These are phyloP conservation scores for Angophora floribunda DNA, from an alignment of 345 rosid species.

Conservation along the genomic window DNA sequence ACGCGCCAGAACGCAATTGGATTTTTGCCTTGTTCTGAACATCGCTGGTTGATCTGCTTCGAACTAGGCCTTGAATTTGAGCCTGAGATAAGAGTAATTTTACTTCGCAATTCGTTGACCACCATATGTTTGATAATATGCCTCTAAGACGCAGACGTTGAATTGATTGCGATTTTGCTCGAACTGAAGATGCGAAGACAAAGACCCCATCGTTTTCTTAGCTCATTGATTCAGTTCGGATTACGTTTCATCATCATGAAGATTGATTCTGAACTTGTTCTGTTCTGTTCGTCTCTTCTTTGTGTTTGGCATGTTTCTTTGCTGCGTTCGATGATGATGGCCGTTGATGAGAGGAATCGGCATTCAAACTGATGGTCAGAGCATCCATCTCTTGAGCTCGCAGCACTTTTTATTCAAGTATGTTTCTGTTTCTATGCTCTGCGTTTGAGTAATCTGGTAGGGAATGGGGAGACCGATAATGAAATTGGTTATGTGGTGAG, in stretches of 20 bases:
- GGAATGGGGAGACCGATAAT: neutral
- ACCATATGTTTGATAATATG: neutral
- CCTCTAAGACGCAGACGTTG: fast-evolving
- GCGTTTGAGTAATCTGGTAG: neutral
- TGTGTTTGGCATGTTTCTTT: neutral
- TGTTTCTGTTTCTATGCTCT: neutral
- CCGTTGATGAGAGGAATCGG: neutral
- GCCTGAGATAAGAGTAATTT: too few relatives aligned
- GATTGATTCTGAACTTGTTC: neutral
- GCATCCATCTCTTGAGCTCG: neutral
- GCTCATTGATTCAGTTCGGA: too few relatives aligned
- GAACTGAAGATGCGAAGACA: too few relatives aligned
- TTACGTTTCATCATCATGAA: neutral
- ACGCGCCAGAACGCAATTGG: neutral
- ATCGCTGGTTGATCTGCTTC: too few relatives aligned
- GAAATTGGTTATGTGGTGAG: neutral
- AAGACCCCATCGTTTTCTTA: too few relatives aligned
- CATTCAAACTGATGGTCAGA: too few relatives aligned
- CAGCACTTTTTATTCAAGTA: too few relatives aligned
- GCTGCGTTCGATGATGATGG: neutral
- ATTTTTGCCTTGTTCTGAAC: too few relatives aligned
- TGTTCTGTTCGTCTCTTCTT: fast-evolving
- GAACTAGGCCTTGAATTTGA: too few relatives aligned
- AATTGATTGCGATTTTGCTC: neutral
- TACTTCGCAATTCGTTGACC: neutral